Evolutionary conservation across 2,329 filamentous ascomycete species (phyloP), one percentile per base, ranked within the genome.

Genomic region (Didymella glomerata): DNA sequence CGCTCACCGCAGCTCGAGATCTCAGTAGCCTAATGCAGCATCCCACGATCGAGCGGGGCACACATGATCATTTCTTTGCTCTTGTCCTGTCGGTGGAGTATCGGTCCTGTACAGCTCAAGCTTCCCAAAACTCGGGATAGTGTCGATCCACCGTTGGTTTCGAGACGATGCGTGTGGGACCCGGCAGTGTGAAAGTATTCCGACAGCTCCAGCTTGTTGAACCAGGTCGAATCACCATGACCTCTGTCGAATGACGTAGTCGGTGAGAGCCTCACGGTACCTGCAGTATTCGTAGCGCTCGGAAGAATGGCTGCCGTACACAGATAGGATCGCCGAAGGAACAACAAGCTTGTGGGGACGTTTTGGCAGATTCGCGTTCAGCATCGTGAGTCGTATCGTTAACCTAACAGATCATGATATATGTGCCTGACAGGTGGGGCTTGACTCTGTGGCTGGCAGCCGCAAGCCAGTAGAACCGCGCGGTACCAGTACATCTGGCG

Each of bases 191-290:
- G 10, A 4, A 6, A 20, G 16, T 14, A 10, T 20, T 30, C 22
- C 10, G 4, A 9, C 27, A 30, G 27, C n/a, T 30, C 10, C 22
- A 8, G 24, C 41, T 44, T 27, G 22, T 6, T 44, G 14, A 11
- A 2, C 41, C 41, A 44, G 4, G 41, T 44, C 41, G 41, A 25
- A n/a, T n/a, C 41, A 44, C 2, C 0, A 68, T 67, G 20, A 49
- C 68, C 14, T 46, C 20, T 36, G 20, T 28, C n/a, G 6, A 34
- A 48, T 66, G 65, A 68, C 62, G 62, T 66, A 65, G 65, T 68
- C 65, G 65, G 65, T 68, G 65, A 68, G 48, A 59, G 57, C 62
- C 64, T 57, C 56, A 62, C 60, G 24, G 57, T 57, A 42, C 40
- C 52, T 42, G 40, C 48, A 18, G 49, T 48, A 40, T 40, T 47